Evolutionary conservation across 2,329 filamentous ascomycete species (phyloP).

Genomic region (Polytolypa hystricis): DNA sequence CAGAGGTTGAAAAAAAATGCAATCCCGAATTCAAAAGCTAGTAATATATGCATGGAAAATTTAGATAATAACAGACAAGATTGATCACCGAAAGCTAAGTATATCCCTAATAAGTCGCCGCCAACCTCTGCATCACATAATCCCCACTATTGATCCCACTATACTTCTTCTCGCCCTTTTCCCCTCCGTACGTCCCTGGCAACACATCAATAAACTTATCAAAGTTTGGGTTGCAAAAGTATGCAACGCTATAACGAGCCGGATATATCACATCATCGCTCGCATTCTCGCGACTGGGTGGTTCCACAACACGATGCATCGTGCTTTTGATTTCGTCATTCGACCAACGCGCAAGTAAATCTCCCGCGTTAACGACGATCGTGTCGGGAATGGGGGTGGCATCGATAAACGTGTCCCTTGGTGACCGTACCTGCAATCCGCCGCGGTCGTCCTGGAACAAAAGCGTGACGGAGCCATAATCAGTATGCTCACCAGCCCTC

Average conservation of each 20-base stretch:
- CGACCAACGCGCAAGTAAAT: conserved; percentile 75
- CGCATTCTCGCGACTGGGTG: conserved; percentile 39
- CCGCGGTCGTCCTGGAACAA: conserved; percentile 47
- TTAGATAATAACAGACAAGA: too few relatives aligned
- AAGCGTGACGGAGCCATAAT: conserved; percentile 45
- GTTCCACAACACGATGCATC: conserved; percentile 80
- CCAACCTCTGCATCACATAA: conserved; percentile 67
- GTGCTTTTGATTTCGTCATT: conserved; percentile 89
- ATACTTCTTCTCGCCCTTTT: conserved; percentile 65
- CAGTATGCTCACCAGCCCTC: conserved; percentile 66
- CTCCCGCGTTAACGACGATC: conserved; percentile 81
- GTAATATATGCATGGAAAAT: too few relatives aligned
- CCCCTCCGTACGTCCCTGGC: conserved; percentile 58
- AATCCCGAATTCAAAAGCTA: too few relatives aligned
- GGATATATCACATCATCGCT: conserved; percentile 50
- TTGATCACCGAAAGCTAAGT: too few relatives aligned
- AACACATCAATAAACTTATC: conserved; percentile 66
- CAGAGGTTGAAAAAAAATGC: too few relatives aligned
- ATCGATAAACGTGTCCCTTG: conserved; percentile 67
- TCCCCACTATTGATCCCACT: conserved; percentile 64
- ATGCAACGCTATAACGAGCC: conserved; percentile 76
- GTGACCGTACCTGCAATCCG: conserved; percentile 54
- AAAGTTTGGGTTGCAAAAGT: conserved; percentile 83
- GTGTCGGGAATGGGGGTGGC: conserved; percentile 71
- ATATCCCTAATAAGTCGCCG: conserved; percentile 62